Conservation (phyloP, 305 asterid genomes). For the Striga hermonthica region DNA sequence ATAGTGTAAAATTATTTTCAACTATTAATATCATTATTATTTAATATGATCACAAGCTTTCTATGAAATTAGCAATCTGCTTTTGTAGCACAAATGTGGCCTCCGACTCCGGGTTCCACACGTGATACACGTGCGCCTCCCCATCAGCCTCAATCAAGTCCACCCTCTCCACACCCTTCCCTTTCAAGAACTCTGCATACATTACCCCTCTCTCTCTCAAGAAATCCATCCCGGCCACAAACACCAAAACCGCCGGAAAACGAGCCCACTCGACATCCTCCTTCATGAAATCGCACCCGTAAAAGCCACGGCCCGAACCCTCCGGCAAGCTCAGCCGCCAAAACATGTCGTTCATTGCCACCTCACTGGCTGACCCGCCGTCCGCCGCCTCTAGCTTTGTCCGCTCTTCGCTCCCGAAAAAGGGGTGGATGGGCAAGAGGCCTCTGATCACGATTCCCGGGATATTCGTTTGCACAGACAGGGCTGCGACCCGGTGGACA, state of each 20-base stretch:
- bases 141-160: slow-evolving; percentile 52
- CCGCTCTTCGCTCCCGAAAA: slow-evolving; percentile 56
- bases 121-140: slow-evolving; percentile 61
- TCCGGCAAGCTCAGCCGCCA: slow-evolving; percentile 75
- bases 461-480: slow-evolving; percentile 8
- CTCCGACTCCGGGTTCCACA: slow-evolving; percentile 59
- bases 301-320: slow-evolving; percentile 50
- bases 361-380: slow-evolving; percentile 36
- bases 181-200: slow-evolving; percentile 53
- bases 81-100: slow-evolving; percentile 52
- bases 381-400: slow-evolving; percentile 49
- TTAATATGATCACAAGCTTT: slow-evolving; percentile 20
- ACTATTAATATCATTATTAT: no score
- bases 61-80: slow-evolving; percentile 49
- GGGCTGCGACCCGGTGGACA: slow-evolving; percentile 57
- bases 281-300: slow-evolving; percentile 58
- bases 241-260: slow-evolving; percentile 58
- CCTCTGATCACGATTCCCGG: slow-evolving; percentile 41
- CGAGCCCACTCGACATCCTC: slow-evolving; percentile 38
- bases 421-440: slow-evolving; percentile 69
- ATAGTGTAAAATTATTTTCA: no score
- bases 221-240: slow-evolving; percentile 65
- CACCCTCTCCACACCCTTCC: slow-evolving; percentile 51
- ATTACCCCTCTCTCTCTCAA: slow-evolving; percentile 73
- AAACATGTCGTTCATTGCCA: slow-evolving; percentile 61